These are phyloP conservation scores for Pichia heedii DNA, from an alignment of 805 yeast genomes.

Conservation along the genomic window DNA sequence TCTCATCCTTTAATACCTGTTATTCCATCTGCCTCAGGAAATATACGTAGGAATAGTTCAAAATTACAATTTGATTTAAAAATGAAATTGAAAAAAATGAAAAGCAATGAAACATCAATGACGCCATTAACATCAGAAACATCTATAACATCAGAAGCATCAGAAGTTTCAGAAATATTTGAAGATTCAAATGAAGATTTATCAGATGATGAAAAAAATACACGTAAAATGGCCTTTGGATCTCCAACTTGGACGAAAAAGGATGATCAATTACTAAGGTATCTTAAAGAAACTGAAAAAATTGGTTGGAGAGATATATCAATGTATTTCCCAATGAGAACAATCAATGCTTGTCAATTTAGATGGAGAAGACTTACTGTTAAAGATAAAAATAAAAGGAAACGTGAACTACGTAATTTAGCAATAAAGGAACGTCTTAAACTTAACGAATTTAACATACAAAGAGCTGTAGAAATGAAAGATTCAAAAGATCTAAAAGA, in stretches of 20 bases:
- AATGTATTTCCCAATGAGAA: slow-evolving; percentile 63
- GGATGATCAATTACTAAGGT: slow-evolving; percentile 63
- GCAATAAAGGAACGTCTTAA: background rate
- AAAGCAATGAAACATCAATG: background rate
- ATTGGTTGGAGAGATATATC: slow-evolving; percentile 89
- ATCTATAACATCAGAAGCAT: background rate
- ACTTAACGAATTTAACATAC: background rate
- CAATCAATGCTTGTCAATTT: slow-evolving; percentile 85
- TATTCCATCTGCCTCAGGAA: slow-evolving; percentile 5
- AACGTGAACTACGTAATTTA: background rate
- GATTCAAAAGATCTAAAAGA: too few relatives aligned
- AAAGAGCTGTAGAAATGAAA: too few relatives aligned
- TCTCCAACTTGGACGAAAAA: slow-evolving; percentile 64
- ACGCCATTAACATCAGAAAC: too few relatives aligned
- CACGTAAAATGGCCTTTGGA: slow-evolving; percentile 7
- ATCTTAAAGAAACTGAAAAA: slow-evolving; percentile 70
- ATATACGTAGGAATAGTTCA: background rate
- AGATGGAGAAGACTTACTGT: slow-evolving; percentile 66
- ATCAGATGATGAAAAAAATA: background rate
- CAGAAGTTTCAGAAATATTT: background rate
- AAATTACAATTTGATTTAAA: background rate
- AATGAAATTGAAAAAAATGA: background rate
- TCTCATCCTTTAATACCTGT: slow-evolving; percentile 6
- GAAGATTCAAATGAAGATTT: background rate
- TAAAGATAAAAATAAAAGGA: slow-evolving; percentile 3